Conservation (phyloP, 495 filamentous ascomycete genomes). For the Daldinia loculata region DNA sequence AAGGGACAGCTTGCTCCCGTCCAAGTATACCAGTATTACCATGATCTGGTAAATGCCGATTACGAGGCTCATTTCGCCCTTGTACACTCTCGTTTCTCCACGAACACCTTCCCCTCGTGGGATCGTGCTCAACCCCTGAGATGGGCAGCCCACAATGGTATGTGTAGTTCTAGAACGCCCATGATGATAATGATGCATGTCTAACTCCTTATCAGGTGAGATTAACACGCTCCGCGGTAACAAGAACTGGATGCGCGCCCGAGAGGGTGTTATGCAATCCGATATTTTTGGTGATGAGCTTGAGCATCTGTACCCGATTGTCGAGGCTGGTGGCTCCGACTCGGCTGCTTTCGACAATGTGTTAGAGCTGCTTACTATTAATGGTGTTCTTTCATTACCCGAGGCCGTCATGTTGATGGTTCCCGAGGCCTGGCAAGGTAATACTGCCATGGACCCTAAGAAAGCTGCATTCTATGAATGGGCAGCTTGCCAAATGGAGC, state of each 20-base stretch:
- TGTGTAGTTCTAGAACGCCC: slow-evolving; percentile 40
- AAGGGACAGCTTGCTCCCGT: slow-evolving; percentile 96
- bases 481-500: slow-evolving; percentile 99
- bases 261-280: slow-evolving; percentile 95
- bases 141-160: slow-evolving; percentile 98
- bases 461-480: slow-evolving; percentile 99
- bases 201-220: slow-evolving; percentile 68
- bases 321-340: slow-evolving; percentile 97
- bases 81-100: slow-evolving; percentile 98
- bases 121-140: slow-evolving; percentile 96
- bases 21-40: slow-evolving; percentile 99
- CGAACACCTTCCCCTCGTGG: slow-evolving; percentile 99
- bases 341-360: slow-evolving; percentile 99
- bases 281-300: slow-evolving; percentile 93
- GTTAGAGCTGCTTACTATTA: slow-evolving; percentile 92
- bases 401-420: slow-evolving; percentile 99
- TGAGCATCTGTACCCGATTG: slow-evolving; percentile 89
- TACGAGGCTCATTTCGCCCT: slow-evolving; percentile 98
- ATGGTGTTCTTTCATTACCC: slow-evolving; percentile 94
- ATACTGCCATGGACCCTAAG: slow-evolving; percentile 87
- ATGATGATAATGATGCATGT: slow-evolving; percentile 10
- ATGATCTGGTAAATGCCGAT: slow-evolving; percentile 96
- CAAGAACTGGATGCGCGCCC: slow-evolving; percentile 99
- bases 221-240: slow-evolving; percentile 99
- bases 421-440: slow-evolving; percentile 98